Conservation (phyloP, 345 rosid species). For the Citrus sp. region DNA sequence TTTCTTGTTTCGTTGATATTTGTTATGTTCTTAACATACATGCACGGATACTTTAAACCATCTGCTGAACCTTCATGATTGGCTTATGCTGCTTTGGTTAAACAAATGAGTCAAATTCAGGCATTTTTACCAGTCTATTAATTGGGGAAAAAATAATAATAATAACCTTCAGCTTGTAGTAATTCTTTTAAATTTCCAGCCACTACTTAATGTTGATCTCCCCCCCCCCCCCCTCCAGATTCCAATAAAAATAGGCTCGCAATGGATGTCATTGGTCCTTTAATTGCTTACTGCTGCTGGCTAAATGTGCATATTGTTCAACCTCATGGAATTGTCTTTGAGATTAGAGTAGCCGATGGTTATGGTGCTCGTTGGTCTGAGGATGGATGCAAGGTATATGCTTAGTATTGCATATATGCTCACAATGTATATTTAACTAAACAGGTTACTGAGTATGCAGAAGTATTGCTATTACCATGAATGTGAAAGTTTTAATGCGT, state of each 20-base stretch:
- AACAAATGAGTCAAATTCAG: background rate
- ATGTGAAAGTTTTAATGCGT: background rate
- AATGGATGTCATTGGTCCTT: conserved; percentile 33
- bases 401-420: background rate
- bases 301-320: conserved; percentile 60
- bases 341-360: conserved; percentile 60
- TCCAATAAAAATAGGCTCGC: conserved; percentile 55
- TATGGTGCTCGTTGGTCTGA: conserved; percentile 76
- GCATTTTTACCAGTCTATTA: background rate
- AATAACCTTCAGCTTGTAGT: background rate
- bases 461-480: background rate
- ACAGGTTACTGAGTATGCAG: background rate
- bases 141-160: no score
- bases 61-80: background rate
- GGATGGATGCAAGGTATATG: conserved; percentile 67
- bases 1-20: background rate
- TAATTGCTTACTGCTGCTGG: conserved; percentile 56
- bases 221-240: conserved; percentile 32
- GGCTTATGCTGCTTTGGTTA: background rate
- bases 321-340: conserved; percentile 65
- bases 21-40: background rate
- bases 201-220: background rate
- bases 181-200: background rate
- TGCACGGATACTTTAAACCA: background rate
- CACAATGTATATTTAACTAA: background rate